Base-by-base conservation (phyloP, 2,329 filamentous ascomycete genomes). In the Penicillium crustosum region DNA sequence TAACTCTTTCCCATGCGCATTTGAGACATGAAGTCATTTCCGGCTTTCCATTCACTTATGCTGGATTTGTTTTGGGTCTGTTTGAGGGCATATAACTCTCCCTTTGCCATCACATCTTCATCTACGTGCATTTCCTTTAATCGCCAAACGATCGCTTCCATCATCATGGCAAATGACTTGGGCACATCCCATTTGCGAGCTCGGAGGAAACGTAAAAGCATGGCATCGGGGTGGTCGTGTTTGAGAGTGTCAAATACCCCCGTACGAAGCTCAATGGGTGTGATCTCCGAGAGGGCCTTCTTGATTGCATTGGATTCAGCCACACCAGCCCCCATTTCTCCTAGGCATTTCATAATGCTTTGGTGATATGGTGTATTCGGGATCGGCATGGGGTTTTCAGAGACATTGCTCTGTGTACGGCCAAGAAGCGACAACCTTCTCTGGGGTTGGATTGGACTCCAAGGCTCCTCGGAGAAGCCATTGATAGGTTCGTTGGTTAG, bases 131-230 rank as follows among this genome's bases (percentile, higher is more conserved):
- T 88, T 60, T 94, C 89, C 33, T 85, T 83, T 36, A 85, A 78
- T 57, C 93, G 86, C 93, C 93, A 97, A 72, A 90, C 87, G 83
- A 97, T 89, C 0, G 93, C 93, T 3, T 90, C 89, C 44, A 97
- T 83, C 75, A 96, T 81, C 93, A 97, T 97, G 61, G 94, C 83
- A 33, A 97, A 82, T 2, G 93, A 93, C 73, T 90, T 91, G 44
- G 94, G 87, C 4, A 96, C 87, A 68, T 97, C 91, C 93, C 93
- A 97, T 75, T 95, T 95, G 42, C 91, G 83, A 23, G 91, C 91
- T 49, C 91, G 82, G 50, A 96, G 79, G 73, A 94, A 96, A 39
- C 91, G 86, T 50, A 96, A 78, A 19, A 93, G 78, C 29, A 95
- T 79, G 1, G 87, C 89, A 75, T 97, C 94, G 0, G 93, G 93